Base-by-base conservation (phyloP, 257 asterid genomes). In the Leptodermis oblonga region DNA sequence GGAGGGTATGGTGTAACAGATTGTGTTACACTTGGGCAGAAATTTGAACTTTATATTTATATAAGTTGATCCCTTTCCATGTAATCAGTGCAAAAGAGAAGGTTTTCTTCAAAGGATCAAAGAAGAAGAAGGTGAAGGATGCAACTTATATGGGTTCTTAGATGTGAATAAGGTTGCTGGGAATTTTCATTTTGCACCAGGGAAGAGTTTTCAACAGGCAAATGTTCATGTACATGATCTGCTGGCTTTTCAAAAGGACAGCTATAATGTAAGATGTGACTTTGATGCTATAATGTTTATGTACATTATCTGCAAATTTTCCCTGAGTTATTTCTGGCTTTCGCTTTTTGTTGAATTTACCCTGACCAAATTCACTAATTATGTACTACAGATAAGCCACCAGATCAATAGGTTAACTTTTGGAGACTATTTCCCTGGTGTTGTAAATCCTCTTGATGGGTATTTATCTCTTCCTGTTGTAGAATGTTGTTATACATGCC, bases 71-170 rank as follows among this genome's bases (percentile, higher is more conserved):
- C 71, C 62, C 63, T 61, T 72, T 69, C 62, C 46, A 33, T 58
- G 51, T 53, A 45, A 65, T 71, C 78, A 93, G 99, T 90, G 99
- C 86, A 90, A 93, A 77, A 85, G 99, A 77, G 99, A 93, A 85
- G 99, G 99, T 49, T 93, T 93, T 78, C 96, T 93, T 69, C 86
- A 93, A 86, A 87, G 66, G 78, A 82, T 93, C 79, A 93, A 90
- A 87, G 96, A 81, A 8, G 99, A 93, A 83, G 99, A 88, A 52
- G 97, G 99, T 36, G 99, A 90, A 83, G 99, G 99, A 54, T 93
- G 99, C 76, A 93, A 87, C 73, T 62, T 93, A 36, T 86, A 93
- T 71, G 99, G 99, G 31, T 93, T 90, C 83, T 76, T 93, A 85
- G 99, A 90, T 70, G 95, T 93, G 72, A 93, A 93, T 79, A 90